Base-by-base conservation (phyloP, 2,329 filamentous ascomycete genomes). In the Ampelomyces quisqualis region DNA sequence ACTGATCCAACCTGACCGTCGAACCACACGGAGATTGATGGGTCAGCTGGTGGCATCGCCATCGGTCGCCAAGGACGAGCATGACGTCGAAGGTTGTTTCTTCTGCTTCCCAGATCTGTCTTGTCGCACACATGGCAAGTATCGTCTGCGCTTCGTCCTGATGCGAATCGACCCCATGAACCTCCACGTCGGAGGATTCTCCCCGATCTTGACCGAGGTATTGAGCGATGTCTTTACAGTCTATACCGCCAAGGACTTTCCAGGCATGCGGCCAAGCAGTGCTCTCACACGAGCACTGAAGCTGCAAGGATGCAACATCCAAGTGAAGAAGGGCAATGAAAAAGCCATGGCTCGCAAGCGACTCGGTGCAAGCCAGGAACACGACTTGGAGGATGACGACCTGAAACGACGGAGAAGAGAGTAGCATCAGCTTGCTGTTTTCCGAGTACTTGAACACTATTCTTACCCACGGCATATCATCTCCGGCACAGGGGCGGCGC, bases 101-200 rank as follows among this genome's bases (percentile, higher is more conserved):
- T 93, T 91, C 67, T 88, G 86, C 63, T 93, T 93, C 62, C 85
- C 86, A 0, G 88, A 93, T 61, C 74, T 93, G 14, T 90, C 85
- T 3, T 89, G 86, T 62, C 80, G 88, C 22, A 90, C 85, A 0
- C 82, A 87, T 1, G 88, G 88, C 14, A 74, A 74, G n/a, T 93
- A 87, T 65, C 77, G 85, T 13, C 76, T 93, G 39, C 81, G 80
- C 32, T 91, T 93, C 64, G 80, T 80, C 24, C 74, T 91, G 15
- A 80, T 90, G 59, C 79, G 86, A 45, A 77, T 91, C 28, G 82
- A 90, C 51, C 82, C 83, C 2, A 69, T 69, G 23, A 72, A 73
- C 33, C 77, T 81, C 66, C 70, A 72, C 10, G 76, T 76, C 2
- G 81, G 80, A 19, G 70, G 68, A 4, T 71, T 67, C 36, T 73